Evolutionary conservation across 768 basidiomycete species (phyloP).

Genomic region (Phylloporus rhodoxanthus): DNA sequence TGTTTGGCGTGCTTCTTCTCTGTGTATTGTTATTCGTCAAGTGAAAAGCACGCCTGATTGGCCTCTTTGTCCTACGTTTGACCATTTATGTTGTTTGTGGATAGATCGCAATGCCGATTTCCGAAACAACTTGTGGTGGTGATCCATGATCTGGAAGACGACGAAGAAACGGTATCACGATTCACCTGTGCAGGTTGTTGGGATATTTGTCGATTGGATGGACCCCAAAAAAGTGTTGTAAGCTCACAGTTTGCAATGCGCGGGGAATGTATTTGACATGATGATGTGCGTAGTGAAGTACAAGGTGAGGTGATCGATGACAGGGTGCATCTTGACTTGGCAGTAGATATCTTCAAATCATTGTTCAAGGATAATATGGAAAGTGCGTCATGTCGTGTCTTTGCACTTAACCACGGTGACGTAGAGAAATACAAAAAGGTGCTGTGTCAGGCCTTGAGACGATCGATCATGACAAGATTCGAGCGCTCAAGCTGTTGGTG

Average conservation of each 20-base stretch:
- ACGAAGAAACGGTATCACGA: conserved; percentile 71
- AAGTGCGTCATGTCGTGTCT: conserved; percentile 38
- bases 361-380: conserved; percentile 44
- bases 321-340: conserved; percentile 51
- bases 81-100: not conserved
- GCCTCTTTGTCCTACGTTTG: not conserved
- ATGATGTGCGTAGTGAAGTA: conserved; percentile 33
- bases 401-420: not conserved
- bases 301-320: conserved; percentile 37
- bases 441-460: conserved; percentile 56
- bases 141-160: conserved; percentile 62
- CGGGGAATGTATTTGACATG: not conserved
- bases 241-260: conserved; percentile 25
- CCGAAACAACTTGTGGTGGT: conserved; percentile 52
- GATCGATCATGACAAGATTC: conserved; percentile 64
- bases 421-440: conserved; percentile 59
- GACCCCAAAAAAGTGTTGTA: conserved; percentile 68
- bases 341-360: conserved; percentile 43
- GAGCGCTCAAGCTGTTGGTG: conserved; percentile 55
- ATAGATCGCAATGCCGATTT: conserved; percentile 69
- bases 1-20: conserved; percentile 84
- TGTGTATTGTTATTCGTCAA: conserved; percentile 75
- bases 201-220: conserved; percentile 86
- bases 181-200: conserved; percentile 63
- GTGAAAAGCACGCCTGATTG: conserved; percentile 37